Conservation (phyloP, 2,329 filamentous ascomycete species). For the Xylogone sp. region DNA sequence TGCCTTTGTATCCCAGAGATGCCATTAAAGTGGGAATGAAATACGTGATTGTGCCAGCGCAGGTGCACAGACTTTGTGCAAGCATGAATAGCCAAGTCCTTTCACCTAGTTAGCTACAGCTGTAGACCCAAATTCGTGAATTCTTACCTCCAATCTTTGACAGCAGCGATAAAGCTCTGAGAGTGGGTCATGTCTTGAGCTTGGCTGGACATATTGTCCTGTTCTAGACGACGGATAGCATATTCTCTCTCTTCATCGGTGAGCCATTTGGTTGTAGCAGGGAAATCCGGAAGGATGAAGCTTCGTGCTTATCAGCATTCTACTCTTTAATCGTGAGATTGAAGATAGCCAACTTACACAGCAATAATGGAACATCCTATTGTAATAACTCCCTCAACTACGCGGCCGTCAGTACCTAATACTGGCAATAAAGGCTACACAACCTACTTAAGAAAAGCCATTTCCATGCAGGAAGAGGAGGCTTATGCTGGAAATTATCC, state of each 20-base stretch:
- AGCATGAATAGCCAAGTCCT: slow-evolving; percentile 5
- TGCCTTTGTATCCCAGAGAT: slow-evolving; percentile 2
- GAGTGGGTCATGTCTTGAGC: neutral
- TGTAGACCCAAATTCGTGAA: neutral
- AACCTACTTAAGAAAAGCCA: slow-evolving; percentile 26
- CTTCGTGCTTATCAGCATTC: slow-evolving; percentile 19
- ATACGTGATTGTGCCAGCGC: slow-evolving; percentile 5
- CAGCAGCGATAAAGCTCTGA: slow-evolving; percentile 1
- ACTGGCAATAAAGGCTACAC: neutral
- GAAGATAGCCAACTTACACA: slow-evolving; percentile 17
- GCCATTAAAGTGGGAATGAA: slow-evolving; percentile 5
- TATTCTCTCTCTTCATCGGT: slow-evolving; percentile 3
- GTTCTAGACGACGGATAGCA: slow-evolving; percentile 4
- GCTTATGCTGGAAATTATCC: slow-evolving; percentile 28
- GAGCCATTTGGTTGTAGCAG: slow-evolving; percentile 8
- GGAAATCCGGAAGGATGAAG: slow-evolving; percentile 9
- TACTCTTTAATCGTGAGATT: too few relatives aligned
- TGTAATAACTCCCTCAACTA: slow-evolving; percentile 38
- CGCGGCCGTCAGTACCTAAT: slow-evolving; percentile 2
- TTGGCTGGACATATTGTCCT: slow-evolving; percentile 3
- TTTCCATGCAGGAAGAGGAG: slow-evolving; percentile 38
- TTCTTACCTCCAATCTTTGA: slow-evolving; percentile 5
- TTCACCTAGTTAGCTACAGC: neutral
- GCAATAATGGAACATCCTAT: slow-evolving; percentile 26
- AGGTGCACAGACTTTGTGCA: slow-evolving; percentile 5